Conservation (phyloP, 768 basidiomycete species). For the Pleurotus cornucopiae region DNA sequence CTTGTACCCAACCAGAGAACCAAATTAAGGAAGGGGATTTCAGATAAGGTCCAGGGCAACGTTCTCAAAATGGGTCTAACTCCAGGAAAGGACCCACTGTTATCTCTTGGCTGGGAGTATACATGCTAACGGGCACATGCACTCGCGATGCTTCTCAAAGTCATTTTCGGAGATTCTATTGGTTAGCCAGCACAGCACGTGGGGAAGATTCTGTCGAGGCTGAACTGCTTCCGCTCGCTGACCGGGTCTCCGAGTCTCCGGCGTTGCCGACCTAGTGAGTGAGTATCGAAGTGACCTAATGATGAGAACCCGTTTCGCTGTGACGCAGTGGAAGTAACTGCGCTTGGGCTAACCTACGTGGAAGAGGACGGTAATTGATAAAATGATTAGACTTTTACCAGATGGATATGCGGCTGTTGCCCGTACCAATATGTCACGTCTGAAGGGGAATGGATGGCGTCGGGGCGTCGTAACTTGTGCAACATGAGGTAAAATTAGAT, state of each 20-base stretch:
- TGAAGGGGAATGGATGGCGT: background rate
- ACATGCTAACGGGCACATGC: slow-evolving; percentile 18
- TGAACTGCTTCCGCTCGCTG: slow-evolving; percentile 2
- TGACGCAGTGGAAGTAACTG: no score
- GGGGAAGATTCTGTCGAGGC: background rate
- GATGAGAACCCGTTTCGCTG: no score
- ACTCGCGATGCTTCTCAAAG: slow-evolving; percentile 2
- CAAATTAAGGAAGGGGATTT: slow-evolving; percentile 18
- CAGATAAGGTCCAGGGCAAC: slow-evolving; percentile 20
- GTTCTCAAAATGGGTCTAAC: slow-evolving; percentile 6
- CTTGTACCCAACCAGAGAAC: slow-evolving; percentile 23
- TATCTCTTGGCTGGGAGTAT: slow-evolving; percentile 13
- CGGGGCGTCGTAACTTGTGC: background rate
- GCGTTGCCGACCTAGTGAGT: background rate
- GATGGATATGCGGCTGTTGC: no score
- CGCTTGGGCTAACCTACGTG: no score
- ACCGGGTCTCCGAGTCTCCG: background rate
- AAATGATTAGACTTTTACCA: no score
- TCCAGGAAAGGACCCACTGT: slow-evolving; percentile 4
- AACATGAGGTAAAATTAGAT: background rate
- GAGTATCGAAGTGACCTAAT: background rate
- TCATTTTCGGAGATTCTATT: slow-evolving; percentile 1
- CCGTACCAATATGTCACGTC: no score
- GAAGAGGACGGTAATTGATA: no score
- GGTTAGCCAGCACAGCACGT: background rate